Evolutionary conservation across 768 basidiomycete species (phyloP).

Genomic region (Naganishia kalamii): DNA sequence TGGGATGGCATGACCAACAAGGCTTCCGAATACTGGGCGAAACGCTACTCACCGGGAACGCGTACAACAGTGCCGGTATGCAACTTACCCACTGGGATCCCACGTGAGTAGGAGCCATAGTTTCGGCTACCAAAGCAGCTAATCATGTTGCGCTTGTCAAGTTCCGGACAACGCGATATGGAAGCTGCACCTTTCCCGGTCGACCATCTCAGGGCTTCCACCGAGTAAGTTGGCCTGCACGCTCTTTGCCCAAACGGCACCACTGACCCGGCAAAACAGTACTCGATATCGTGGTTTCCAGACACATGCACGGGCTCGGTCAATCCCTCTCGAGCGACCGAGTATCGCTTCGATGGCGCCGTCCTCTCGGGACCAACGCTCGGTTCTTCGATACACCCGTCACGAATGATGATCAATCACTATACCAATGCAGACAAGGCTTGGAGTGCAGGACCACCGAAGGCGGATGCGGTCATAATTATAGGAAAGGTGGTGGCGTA

Average conservation of each 20-base stretch:
- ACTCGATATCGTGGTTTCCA: not conserved
- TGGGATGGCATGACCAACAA: not conserved
- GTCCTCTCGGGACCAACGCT: not conserved
- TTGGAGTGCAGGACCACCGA: not conserved
- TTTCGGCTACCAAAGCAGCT: not conserved
- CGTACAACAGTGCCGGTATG: not conserved
- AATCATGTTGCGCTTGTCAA: not conserved
- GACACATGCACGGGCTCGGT: too few species aligned
- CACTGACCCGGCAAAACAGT: not conserved
- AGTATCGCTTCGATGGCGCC: not conserved
- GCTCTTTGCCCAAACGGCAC: not conserved
- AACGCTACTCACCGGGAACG: not conserved
- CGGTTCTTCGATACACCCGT: not conserved
- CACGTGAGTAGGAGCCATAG: not conserved
- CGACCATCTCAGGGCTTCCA: not conserved
- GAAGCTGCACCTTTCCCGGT: not conserved
- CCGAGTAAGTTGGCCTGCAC: not conserved
- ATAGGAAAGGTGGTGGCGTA: not conserved
- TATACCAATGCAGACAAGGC: not conserved
- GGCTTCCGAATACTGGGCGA: not conserved
- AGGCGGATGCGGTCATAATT: not conserved
- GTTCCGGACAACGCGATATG: not conserved
- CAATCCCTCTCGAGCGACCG: too few species aligned
- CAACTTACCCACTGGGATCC: not conserved
- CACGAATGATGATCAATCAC: not conserved